These are phyloP conservation scores for Gelatoporia subvermispora DNA, from an alignment of 768 basidiomycete species.

Conservation along the genomic window DNA sequence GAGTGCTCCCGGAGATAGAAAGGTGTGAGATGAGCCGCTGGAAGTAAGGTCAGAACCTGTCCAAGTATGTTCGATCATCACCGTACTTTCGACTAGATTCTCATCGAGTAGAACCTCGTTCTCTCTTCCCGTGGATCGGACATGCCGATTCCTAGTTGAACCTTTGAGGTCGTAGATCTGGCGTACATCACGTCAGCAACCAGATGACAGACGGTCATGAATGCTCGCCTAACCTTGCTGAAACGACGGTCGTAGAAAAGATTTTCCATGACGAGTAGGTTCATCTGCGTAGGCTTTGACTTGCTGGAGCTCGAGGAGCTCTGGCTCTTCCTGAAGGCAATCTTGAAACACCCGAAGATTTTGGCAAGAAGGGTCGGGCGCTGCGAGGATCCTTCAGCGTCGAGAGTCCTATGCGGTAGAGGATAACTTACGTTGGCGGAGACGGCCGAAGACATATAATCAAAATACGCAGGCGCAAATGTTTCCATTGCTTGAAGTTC, in stretches of 20 bases:
- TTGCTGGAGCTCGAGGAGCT: conserved; percentile 60
- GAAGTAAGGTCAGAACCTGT: conserved; percentile 7
- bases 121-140: conserved; percentile 82
- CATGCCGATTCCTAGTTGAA: conserved; percentile 89
- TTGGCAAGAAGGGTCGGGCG: conserved; percentile 94
- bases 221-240: conserved; percentile 73
- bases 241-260: conserved; percentile 91
- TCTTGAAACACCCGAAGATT: conserved; percentile 94
- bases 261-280: conserved; percentile 97
- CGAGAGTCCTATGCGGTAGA: background rate
- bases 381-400: conserved; percentile 33
- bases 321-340: conserved; percentile 80
- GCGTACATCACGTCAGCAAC: background rate
- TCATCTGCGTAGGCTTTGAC: conserved; percentile 85
- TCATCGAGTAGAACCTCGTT: conserved; percentile 96
- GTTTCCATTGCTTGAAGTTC: conserved; percentile 95
- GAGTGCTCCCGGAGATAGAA: conserved; percentile 96
- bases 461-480: conserved; percentile 96
- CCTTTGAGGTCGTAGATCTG: conserved; percentile 98
- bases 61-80: background rate
- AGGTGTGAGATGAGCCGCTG: conserved; percentile 81
- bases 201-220: background rate
- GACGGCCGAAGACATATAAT: conserved; percentile 95
- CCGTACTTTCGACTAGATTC: conserved; percentile 83
- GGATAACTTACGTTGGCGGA: conserved; percentile 62